These are phyloP conservation scores for Fraxinus baroniana DNA, from an alignment of 305 asterid genomes.

Conservation along the genomic window DNA sequence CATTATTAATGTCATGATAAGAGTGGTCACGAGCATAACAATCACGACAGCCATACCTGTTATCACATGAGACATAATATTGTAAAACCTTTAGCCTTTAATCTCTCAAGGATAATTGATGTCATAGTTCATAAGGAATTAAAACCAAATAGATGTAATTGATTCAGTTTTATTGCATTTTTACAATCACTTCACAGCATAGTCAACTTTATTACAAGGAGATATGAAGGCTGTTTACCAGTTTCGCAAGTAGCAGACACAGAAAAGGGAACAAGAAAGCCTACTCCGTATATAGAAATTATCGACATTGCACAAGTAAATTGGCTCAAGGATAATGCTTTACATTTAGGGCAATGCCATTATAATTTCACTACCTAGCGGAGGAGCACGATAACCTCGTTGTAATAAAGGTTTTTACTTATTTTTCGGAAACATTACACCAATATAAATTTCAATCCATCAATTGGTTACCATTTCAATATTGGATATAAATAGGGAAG, in stretches of 20 bases:
- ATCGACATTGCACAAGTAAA: neutral
- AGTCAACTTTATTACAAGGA: neutral
- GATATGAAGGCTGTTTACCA: neutral
- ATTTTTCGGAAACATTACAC: neutral
- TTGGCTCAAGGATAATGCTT: neutral
- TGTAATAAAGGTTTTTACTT: too few species aligned
- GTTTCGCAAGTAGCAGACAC: neutral
- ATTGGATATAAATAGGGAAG: neutral
- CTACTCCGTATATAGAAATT: neutral
- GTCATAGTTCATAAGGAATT: neutral
- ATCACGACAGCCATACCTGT: constrained; percentile 92
- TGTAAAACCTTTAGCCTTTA: neutral
- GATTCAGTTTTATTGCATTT: neutral
- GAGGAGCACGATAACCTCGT: too few species aligned
- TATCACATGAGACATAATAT: neutral
- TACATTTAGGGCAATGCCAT: too few species aligned
- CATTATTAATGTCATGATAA: constrained; percentile 89
- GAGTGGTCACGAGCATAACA: constrained; percentile 89
- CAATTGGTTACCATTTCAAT: neutral
- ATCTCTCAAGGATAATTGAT: neutral
- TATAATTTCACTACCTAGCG: too few species aligned
- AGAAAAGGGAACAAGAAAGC: neutral
- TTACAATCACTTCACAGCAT: neutral
- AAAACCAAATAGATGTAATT: neutral
- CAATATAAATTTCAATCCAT: neutral